Conservation (phyloP, 2,329 filamentous ascomycete genomes). For the Macroventuria anomochaeta region DNA sequence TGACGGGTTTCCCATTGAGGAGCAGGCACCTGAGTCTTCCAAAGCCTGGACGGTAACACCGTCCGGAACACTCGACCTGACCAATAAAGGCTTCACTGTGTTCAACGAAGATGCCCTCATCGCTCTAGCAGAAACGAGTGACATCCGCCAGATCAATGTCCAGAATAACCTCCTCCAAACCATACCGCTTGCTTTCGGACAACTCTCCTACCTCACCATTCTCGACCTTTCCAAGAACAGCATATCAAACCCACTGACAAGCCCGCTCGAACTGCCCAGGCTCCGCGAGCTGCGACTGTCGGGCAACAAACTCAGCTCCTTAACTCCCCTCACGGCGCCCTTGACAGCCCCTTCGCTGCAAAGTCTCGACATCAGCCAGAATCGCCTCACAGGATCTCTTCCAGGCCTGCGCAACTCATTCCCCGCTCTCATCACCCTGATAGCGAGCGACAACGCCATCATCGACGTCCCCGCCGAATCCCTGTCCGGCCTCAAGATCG, state of each 20-base stretch:
- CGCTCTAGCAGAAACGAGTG: slow-evolving; percentile 54
- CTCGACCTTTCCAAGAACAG: slow-evolving; percentile 82
- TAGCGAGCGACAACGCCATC: slow-evolving; percentile 81
- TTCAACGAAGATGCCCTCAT: slow-evolving; percentile 48
- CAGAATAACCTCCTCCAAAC: slow-evolving; percentile 77
- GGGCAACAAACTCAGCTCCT: slow-evolving; percentile 71
- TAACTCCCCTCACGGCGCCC: slow-evolving; percentile 69
- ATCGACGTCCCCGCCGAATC: slow-evolving; percentile 73
- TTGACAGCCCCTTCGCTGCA: slow-evolving; percentile 77
- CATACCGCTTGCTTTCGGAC: slow-evolving; percentile 73
- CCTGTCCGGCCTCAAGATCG: slow-evolving; percentile 74
- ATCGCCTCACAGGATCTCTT: slow-evolving; percentile 73
- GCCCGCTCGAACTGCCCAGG: slow-evolving; percentile 70
- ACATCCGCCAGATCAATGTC: slow-evolving; percentile 67
- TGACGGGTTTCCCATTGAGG: neutral
- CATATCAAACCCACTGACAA: slow-evolving; percentile 53
- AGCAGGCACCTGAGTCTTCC: neutral
- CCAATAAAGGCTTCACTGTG: slow-evolving; percentile 48
- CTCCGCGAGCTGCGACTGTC: slow-evolving; percentile 79
- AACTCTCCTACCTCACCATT: slow-evolving; percentile 72
- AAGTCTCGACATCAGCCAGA: slow-evolving; percentile 81
- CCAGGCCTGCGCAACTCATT: slow-evolving; percentile 72
- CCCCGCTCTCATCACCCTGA: slow-evolving; percentile 71
- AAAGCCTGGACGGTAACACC: slow-evolving; percentile 42
- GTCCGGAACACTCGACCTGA: slow-evolving; percentile 52